Evolutionary conservation across 2,329 filamentous ascomycete species (phyloP).

Genomic region (Canariomyces notabilis): DNA sequence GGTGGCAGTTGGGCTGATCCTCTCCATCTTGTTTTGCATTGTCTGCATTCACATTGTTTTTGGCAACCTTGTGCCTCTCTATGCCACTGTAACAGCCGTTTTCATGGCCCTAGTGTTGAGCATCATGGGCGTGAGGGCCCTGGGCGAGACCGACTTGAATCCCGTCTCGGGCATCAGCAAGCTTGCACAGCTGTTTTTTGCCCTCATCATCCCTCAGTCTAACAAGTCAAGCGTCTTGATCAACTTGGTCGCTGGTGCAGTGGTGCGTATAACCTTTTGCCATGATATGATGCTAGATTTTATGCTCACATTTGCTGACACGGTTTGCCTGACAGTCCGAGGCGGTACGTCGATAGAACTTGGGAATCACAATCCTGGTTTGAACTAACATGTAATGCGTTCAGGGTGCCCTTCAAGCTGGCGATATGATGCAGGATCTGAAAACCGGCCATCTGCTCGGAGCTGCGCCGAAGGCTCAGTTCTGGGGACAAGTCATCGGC

Average conservation of each 20-base stretch:
- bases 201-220: slow-evolving; percentile 74
- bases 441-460: slow-evolving; percentile 94
- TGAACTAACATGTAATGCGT: background rate
- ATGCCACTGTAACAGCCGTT: slow-evolving; percentile 72
- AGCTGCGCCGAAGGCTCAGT: slow-evolving; percentile 89
- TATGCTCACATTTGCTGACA: background rate
- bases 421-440: slow-evolving; percentile 93
- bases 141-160: slow-evolving; percentile 86
- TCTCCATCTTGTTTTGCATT: slow-evolving; percentile 77
- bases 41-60: slow-evolving; percentile 79
- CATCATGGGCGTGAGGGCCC: slow-evolving; percentile 65
- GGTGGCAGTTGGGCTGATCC: slow-evolving; percentile 68
- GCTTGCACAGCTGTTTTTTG: slow-evolving; percentile 92
- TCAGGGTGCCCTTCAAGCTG: slow-evolving; percentile 78
- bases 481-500: slow-evolving; percentile 93
- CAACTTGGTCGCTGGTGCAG: slow-evolving; percentile 88
- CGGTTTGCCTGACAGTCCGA: background rate
- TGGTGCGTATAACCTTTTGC: slow-evolving; percentile 38
- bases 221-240: slow-evolving; percentile 86
- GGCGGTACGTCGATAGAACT: background rate
- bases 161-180: slow-evolving; percentile 96
- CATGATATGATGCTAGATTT: background rate
- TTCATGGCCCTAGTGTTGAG: slow-evolving; percentile 75
- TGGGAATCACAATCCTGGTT: background rate
- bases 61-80: slow-evolving; percentile 71